Evolutionary conservation across 2,329 filamentous ascomycete genomes (phyloP).

Genomic region (Parastagonospora nodorum): DNA sequence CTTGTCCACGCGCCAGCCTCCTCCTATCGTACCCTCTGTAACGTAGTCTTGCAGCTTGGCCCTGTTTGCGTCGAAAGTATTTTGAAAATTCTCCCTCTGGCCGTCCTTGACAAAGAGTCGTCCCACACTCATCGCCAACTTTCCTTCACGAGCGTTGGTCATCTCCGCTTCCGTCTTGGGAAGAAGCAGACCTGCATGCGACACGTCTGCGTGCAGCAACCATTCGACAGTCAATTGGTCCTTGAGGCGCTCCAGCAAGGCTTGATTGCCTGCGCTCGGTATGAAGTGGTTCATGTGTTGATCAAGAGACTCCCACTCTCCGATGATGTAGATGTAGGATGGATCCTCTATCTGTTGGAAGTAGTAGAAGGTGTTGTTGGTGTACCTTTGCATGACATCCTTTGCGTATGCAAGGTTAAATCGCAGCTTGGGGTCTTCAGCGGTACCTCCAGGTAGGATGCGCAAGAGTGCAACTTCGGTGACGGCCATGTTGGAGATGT

Average conservation of each 20-base stretch:
- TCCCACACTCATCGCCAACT: constrained; percentile 36
- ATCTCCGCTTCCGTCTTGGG: constrained; percentile 9
- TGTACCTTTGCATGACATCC: constrained; percentile 44
- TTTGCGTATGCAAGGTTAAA: constrained; percentile 46
- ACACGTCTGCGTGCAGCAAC: constrained; percentile 51
- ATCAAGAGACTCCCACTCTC: constrained; percentile 51
- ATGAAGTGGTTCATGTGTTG: constrained; percentile 53
- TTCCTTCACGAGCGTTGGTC: constrained; percentile 1
- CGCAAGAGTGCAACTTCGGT: constrained; percentile 55
- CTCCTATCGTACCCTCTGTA: constrained; percentile 34
- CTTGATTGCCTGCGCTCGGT: constrained; percentile 49
- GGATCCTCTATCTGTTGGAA: constrained; percentile 54
- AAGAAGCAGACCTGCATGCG: constrained; percentile 40
- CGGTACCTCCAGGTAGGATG: constrained; percentile 32
- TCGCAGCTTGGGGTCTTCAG: constrained; percentile 26
- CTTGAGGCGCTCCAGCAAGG: constrained; percentile 43
- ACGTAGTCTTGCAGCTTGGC: constrained; percentile 31
- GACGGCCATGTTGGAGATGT: constrained; percentile 37
- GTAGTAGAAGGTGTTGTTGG: constrained; percentile 45
- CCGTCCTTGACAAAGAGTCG: constrained; percentile 41
- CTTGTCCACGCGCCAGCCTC: constrained; percentile 50
- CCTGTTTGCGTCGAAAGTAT: constrained; percentile 29
- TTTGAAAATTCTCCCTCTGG: constrained; percentile 30
- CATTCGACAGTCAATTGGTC: constrained; percentile 48
- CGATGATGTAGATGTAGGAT: constrained; percentile 50